phyloP scores from a whole-genome alignment of 139 green algal genomes.

The Closterium sp. region DNA sequence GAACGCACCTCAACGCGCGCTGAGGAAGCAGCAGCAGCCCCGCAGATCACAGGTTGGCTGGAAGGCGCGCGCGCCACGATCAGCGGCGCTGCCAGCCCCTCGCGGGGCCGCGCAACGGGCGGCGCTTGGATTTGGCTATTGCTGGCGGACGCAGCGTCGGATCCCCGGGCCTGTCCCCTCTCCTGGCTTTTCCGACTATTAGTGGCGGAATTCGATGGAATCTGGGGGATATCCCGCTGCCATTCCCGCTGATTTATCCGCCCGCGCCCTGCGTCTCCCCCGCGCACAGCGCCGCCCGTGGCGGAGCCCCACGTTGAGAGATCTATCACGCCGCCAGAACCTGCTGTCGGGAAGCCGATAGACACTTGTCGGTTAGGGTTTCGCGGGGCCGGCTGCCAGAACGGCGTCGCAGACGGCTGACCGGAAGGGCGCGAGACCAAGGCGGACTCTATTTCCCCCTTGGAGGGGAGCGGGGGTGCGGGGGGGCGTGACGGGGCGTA shows the following conservation, averaged over 20 bases:
- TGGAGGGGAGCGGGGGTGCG: too few relatives aligned
- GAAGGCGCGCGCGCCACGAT: not conserved
- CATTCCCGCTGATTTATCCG: too few relatives aligned
- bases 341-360: not conserved
- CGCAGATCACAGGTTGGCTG: too few relatives aligned
- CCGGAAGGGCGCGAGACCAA: not conserved
- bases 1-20: not conserved
- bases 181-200: not conserved
- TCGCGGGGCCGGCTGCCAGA: not conserved
- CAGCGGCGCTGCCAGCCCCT: not conserved
- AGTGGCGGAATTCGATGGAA: not conserved
- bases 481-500: not conserved
- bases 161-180: not conserved
- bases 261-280: not conserved
- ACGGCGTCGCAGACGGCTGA: not conserved
- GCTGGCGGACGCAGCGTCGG: too few relatives aligned
- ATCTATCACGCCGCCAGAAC: not conserved
- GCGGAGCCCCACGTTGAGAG: not conserved
- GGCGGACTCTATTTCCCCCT: not conserved
- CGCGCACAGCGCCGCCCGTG: not conserved
- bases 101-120: not conserved
- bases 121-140: too few relatives aligned
- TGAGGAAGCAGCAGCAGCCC: not conserved
- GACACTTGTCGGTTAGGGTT: not conserved
- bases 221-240: not conserved